Percentiles rank a stretch among this genome's conserved stretches.
Evolutionary conservation across 805 yeast species (phyloP).

Genomic region (Ascoidea rubescens): DNA sequence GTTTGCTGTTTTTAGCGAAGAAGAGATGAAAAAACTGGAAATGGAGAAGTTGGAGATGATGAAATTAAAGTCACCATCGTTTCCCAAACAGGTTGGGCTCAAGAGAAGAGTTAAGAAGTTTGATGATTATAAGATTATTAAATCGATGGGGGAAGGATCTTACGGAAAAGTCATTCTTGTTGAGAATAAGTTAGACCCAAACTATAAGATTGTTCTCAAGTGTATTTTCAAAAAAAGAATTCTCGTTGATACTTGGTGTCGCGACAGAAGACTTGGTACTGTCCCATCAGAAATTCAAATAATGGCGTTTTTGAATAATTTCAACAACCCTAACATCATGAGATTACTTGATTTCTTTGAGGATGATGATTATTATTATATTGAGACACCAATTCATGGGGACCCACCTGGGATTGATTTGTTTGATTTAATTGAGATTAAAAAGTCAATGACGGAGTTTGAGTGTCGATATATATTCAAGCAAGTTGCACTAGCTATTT

Average conservation of each 20-base stretch:
- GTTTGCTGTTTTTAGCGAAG: conserved; percentile 15
- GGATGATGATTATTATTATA: conserved; percentile 76
- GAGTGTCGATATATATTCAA: conserved; percentile 69
- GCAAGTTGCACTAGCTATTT: conserved; percentile 68
- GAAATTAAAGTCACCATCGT: conserved; percentile 20
- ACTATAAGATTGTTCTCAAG: conserved; percentile 65
- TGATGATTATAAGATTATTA: conserved; percentile 53
- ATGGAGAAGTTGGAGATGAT: conserved; percentile 26
- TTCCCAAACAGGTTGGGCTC: conserved; percentile 42
- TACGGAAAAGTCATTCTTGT: conserved; percentile 88
- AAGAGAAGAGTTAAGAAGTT: conserved; percentile 59
- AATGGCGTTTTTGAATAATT: conserved; percentile 63
- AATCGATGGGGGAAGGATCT: conserved; percentile 90
- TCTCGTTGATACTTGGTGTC: conserved; percentile 93
- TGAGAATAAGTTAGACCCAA: conserved; percentile 45
- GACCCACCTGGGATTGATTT: conserved; percentile 82
- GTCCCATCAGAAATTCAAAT: conserved; percentile 94
- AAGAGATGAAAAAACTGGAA: conserved; percentile 30
- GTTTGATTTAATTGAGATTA: conserved; percentile 82
- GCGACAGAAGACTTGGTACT: conserved; percentile 83
- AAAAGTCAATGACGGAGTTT: conserved; percentile 62
- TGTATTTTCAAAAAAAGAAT: conserved; percentile 87
- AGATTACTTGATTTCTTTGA: conserved; percentile 84
- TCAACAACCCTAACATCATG: conserved; percentile 82
- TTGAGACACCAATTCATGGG: conserved; percentile 88